These are phyloP conservation scores for Euphorbia celastroides DNA, from an alignment of 441 rosid genomes.

Conservation along the genomic window DNA sequence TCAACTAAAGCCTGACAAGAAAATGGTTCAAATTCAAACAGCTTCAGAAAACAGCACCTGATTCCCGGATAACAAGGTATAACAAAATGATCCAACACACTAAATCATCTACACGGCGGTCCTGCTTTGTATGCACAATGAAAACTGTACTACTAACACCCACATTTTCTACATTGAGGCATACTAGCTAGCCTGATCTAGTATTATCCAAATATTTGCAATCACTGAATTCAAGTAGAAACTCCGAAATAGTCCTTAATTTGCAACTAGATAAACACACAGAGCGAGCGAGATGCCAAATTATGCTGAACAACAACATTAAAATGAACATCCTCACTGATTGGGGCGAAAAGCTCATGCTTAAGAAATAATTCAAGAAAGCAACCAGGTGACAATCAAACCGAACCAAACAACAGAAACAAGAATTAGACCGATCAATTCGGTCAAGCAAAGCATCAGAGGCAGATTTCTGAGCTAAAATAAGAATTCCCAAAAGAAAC, in stretches of 20 bases:
- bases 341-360: background rate
- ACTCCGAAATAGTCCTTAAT: background rate
- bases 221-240: background rate
- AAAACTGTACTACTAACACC: background rate
- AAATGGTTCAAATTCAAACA: too few relatives aligned
- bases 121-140: background rate
- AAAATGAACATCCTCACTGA: background rate
- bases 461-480: background rate
- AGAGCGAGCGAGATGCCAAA: background rate
- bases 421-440: background rate
- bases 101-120: too few relatives aligned
- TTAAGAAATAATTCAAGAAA: background rate
- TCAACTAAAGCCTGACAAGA: slow-evolving; percentile 64
- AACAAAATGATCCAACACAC: background rate
- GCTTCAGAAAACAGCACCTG: background rate
- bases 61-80: background rate
- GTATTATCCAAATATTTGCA: background rate
- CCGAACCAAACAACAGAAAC: background rate
- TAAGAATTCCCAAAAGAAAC: too few relatives aligned
- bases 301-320: background rate
- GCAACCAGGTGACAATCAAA: background rate
- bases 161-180: background rate
- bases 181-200: background rate
- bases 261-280: background rate
- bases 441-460: background rate